Evolutionary conservation across 2,329 filamentous ascomycete genomes (phyloP).

Genomic region (Aureobasidium sp.): DNA sequence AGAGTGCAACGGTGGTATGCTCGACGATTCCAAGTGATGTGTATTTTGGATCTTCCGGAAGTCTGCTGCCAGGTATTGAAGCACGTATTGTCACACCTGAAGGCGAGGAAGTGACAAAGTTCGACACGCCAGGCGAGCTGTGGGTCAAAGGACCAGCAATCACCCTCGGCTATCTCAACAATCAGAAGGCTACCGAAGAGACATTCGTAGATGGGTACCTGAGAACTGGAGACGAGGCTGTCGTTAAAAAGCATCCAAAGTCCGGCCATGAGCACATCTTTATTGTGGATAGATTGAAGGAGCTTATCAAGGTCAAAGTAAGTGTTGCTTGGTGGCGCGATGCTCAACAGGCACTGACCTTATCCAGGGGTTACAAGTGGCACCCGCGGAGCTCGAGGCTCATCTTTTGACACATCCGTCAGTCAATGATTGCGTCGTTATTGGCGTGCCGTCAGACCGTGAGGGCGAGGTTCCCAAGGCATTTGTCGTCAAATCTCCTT

Average conservation of each 20-base stretch:
- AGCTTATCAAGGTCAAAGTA: slow-evolving; percentile 73
- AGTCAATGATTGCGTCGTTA: slow-evolving; percentile 74
- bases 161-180: slow-evolving; percentile 78
- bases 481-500: slow-evolving; percentile 53
- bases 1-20: slow-evolving; percentile 65
- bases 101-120: slow-evolving; percentile 61
- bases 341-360: background rate
- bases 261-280: slow-evolving; percentile 71
- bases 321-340: slow-evolving; percentile 13
- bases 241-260: slow-evolving; percentile 55
- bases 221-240: slow-evolving; percentile 77
- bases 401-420: slow-evolving; percentile 67
- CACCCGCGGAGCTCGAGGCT: slow-evolving; percentile 75
- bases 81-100: slow-evolving; percentile 62
- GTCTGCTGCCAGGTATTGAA: slow-evolving; percentile 57
- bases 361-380: slow-evolving; percentile 62
- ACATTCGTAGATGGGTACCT: slow-evolving; percentile 61
- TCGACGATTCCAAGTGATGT: slow-evolving; percentile 57
- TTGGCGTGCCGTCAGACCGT: slow-evolving; percentile 59
- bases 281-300: slow-evolving; percentile 75
- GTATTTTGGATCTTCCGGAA: slow-evolving; percentile 65
- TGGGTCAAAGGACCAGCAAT: slow-evolving; percentile 70
- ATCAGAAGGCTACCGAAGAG: slow-evolving; percentile 70
- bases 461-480: slow-evolving; percentile 59
- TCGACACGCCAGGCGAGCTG: slow-evolving; percentile 73